Percentiles rank a stretch among this genome's conserved stretches.
Evolutionary conservation across 495 filamentous ascomycete species (phyloP).

Genomic region (Bathelium albidoporum): DNA sequence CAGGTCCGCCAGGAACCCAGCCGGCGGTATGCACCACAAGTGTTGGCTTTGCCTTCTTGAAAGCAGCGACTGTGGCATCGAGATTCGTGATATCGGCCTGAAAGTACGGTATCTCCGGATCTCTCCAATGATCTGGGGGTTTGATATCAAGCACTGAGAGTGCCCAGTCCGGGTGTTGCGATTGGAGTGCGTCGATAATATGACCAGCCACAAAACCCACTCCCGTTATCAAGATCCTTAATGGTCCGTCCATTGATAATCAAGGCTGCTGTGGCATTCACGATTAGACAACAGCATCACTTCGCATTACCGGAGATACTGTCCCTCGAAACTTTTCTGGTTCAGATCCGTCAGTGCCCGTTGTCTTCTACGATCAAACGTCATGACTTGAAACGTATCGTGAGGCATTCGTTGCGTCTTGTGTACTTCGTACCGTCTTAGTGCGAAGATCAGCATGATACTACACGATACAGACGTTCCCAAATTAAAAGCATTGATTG

Average conservation of each 20-base stretch:
- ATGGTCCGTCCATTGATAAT: background rate
- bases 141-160: constrained; percentile 28
- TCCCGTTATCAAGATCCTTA: constrained; percentile 29
- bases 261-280: background rate
- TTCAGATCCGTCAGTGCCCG: too few species aligned
- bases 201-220: constrained; percentile 31
- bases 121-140: constrained; percentile 11
- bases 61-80: constrained; percentile 17
- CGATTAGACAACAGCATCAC: background rate
- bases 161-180: constrained; percentile 16
- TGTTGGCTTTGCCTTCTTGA: constrained; percentile 20
- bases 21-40: constrained; percentile 31
- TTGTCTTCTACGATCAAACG: background rate
- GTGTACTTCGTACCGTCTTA: background rate
- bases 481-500: too few species aligned
- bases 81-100: constrained; percentile 22
- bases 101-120: constrained; percentile 19
- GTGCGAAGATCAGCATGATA: background rate
- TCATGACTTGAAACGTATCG: background rate
- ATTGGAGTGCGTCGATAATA: constrained; percentile 24
- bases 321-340: too few species aligned
- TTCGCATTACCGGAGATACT: too few species aligned
- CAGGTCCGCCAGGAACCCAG: constrained; percentile 18
- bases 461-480: background rate
- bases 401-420: background rate